A percentile compares a stretch with the other conserved stretches of the same genome.
phyloP scores from a whole-genome alignment of 805 yeast species.

The Alloascoidea africana region DNA sequence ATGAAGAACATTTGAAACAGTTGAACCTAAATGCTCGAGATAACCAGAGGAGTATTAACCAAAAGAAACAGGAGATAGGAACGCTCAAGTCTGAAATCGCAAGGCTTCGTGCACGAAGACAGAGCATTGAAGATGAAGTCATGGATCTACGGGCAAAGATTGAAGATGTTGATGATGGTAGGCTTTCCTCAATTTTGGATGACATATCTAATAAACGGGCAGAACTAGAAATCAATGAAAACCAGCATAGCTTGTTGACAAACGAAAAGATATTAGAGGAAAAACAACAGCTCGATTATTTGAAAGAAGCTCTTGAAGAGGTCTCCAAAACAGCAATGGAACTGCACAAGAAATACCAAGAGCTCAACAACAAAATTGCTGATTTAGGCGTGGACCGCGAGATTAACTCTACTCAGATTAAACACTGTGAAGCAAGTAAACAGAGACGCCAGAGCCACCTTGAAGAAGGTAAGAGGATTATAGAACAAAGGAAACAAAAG shows the following conservation, averaged over 20 bases:
- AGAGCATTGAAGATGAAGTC: not conserved
- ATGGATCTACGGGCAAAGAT: not conserved
- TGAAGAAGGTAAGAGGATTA: not conserved
- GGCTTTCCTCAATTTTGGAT: not conserved
- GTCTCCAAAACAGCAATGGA: not conserved
- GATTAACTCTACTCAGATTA: not conserved
- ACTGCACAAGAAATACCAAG: too few relatives aligned
- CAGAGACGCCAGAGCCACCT: not conserved
- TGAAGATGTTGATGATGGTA: conserved; percentile 1
- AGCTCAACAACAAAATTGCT: not conserved
- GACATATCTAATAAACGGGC: not conserved
- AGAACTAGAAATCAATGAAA: not conserved
- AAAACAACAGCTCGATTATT: not conserved
- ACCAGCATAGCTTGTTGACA: not conserved
- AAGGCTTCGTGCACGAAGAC: not conserved
- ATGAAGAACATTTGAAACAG: conserved; percentile 2
- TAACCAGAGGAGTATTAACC: conserved; percentile 1
- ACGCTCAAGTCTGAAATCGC: not conserved
- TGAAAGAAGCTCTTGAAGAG: not conserved
- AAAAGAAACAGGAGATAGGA: not conserved
- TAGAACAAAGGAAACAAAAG: not conserved
- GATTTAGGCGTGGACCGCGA: not conserved
- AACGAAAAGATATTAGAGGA: conserved; percentile 1
- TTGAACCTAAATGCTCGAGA: conserved; percentile 11
- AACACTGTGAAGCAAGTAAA: not conserved